Base-by-base conservation (phyloP, 2,329 filamentous ascomycete genomes). In the Ceratocystis harringtonii region DNA sequence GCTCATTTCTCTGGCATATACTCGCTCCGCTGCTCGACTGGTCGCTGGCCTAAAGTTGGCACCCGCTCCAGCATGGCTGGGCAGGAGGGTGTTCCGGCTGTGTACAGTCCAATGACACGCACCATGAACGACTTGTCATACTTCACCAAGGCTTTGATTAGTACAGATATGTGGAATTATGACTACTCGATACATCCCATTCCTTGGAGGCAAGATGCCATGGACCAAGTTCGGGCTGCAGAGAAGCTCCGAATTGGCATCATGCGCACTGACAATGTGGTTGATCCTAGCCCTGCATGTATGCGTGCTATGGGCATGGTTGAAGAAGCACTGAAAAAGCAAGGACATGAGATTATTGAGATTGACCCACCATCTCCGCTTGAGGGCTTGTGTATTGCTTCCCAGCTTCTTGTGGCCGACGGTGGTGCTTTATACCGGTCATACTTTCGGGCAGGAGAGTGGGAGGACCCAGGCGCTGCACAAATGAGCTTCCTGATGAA, bases 1-100 rank as follows among this genome's bases (percentile, higher is more conserved):
- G 92, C 92, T 4, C 90, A 95, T 70, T 96, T 91, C 77, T 88
- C 88, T 1, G 92, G 92, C 7, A 90, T 92, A 73, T 96, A 95
- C 75, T 87, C 88, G 19, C 77, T 96, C 28, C 84, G 89, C 44
- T 96, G 92, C 76, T 92, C 89, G 2, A 95, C 89, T 1, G 92
- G 92, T 1, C 82, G 92, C 61, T 96, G 92, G 90, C 90, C 90
- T 0, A 95, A 95, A 74, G 81, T 84, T 52, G 90, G 90, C 8
- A 85, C 90, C 73, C 83, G 83, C 68, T 96, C 92, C 0, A 92
- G 88, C 70, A 96, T 96, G 90, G 85, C 89, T 0, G 92, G 92
- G 0, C 91, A 96, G 73, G 92, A 96, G 72, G 92, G 91, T 0
- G 85, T 96, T 41, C 85, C 90, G 0, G 89, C 87, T 69, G 90